These are phyloP conservation scores for Pittosporum tobira DNA, from an alignment of 129 eudicot genomes.

Conservation along the genomic window DNA sequence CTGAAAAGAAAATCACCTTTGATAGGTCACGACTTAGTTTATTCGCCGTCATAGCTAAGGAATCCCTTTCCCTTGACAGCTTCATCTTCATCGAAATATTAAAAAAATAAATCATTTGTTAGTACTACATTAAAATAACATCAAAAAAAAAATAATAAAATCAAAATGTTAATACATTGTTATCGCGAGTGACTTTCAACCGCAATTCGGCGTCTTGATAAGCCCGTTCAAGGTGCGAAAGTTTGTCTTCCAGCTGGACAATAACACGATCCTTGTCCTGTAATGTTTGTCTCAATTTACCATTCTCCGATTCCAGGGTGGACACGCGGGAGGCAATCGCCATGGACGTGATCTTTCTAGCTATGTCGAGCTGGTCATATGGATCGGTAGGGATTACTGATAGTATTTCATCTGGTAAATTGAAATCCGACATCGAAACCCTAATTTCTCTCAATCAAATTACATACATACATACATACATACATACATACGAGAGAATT, in stretches of 20 bases:
- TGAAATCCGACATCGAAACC: slow-evolving; percentile 39
- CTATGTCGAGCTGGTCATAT: slow-evolving; percentile 84
- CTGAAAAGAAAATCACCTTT: slow-evolving; percentile 36
- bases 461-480: background rate
- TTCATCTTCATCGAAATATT: slow-evolving; percentile 42
- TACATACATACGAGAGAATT: background rate
- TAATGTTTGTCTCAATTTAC: slow-evolving; percentile 36
- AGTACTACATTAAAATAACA: background rate
- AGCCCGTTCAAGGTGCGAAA: slow-evolving; percentile 42
- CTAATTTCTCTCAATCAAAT: slow-evolving; percentile 11
- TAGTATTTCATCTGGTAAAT: slow-evolving; percentile 67
- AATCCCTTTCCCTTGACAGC: slow-evolving; percentile 71
- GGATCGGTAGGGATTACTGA: slow-evolving; percentile 92
- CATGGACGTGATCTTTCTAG: slow-evolving; percentile 93
- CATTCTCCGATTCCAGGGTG: slow-evolving; percentile 68
- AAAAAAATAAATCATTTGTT: background rate
- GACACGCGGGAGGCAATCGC: slow-evolving; percentile 92
- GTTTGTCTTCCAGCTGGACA: slow-evolving; percentile 53
- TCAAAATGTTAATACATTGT: slow-evolving; percentile 39
- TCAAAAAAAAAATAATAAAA: background rate
- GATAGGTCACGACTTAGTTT: slow-evolving; percentile 80
- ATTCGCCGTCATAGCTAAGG: slow-evolving; percentile 57
- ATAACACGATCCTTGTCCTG: slow-evolving; percentile 55
- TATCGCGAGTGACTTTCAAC: slow-evolving; percentile 49
- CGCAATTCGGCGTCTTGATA: slow-evolving; percentile 56